Percentiles rank a stretch among this genome's conserved stretches.
Evolutionary conservation across 306 rosid species (phyloP).

Genomic region (Lotus japonicus): DNA sequence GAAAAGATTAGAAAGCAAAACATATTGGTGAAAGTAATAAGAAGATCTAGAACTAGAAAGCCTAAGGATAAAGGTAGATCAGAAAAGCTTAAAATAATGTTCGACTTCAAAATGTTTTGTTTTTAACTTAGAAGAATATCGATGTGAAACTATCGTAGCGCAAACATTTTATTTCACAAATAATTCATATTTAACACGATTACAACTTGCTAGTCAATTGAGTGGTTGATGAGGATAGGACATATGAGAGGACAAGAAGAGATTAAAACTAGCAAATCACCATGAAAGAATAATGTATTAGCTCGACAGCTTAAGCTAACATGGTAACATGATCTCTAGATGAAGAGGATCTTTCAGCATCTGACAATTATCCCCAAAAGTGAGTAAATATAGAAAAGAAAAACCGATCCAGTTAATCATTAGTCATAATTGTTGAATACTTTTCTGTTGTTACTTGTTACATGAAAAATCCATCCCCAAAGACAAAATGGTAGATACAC

Average conservation of each 20-base stretch:
- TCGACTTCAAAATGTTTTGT: background rate
- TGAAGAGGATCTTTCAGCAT: slow-evolving; percentile 7
- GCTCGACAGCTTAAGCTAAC: slow-evolving; percentile 28
- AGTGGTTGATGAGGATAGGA: background rate
- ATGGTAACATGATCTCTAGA: slow-evolving; percentile 39
- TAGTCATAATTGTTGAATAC: background rate
- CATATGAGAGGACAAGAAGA: slow-evolving; percentile 14
- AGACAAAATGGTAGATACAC: background rate
- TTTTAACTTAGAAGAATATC: background rate
- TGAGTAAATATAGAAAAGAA: background rate
- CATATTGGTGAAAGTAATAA: background rate
- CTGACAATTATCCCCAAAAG: slow-evolving; percentile 3
- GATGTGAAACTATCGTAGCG: background rate
- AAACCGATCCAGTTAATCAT: background rate
- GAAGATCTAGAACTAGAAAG: background rate
- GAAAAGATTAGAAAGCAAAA: background rate
- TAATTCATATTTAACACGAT: background rate
- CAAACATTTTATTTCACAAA: background rate
- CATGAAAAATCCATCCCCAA: background rate
- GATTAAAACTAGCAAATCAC: background rate
- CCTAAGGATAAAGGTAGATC: background rate
- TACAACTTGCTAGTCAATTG: background rate
- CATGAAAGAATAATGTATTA: background rate
- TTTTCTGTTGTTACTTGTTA: background rate
- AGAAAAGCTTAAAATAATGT: background rate